Evolutionary conservation across 768 basidiomycete genomes (phyloP).

Genomic region (Hirschioporus abietinus): DNA sequence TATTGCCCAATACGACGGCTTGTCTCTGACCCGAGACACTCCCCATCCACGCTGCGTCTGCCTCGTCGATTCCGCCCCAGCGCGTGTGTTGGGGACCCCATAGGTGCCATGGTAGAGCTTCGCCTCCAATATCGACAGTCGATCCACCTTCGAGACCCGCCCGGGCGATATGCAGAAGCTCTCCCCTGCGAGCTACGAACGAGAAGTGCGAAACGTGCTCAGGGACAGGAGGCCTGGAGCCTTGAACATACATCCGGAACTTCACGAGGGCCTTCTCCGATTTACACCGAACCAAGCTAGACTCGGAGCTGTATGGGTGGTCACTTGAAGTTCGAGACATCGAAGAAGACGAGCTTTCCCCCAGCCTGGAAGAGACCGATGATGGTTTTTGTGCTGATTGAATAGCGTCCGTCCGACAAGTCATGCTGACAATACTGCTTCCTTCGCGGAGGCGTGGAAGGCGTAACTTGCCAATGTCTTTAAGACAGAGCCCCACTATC

Average conservation of each 20-base stretch:
- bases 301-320: background rate
- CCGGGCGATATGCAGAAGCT: background rate
- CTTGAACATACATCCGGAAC: background rate
- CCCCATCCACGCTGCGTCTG: background rate
- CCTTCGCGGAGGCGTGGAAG: background rate
- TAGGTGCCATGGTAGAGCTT: background rate
- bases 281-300: background rate
- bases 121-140: background rate
- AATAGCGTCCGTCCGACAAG: background rate
- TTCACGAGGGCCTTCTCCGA: background rate
- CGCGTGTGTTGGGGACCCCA: background rate
- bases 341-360: background rate
- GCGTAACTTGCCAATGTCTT: background rate
- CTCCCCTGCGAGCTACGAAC: background rate
- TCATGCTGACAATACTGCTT: background rate
- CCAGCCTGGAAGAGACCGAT: background rate
- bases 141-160: background rate
- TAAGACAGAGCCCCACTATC: background rate
- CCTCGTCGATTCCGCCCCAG: background rate
- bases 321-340: background rate
- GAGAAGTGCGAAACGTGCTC: conserved; percentile 1
- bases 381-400: background rate
- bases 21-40: background rate
- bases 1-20: background rate
- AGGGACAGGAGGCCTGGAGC: background rate